Evolutionary conservation across 2,329 filamentous ascomycete genomes (phyloP).

Genomic region (Dothidotthia symphoricarpi): DNA sequence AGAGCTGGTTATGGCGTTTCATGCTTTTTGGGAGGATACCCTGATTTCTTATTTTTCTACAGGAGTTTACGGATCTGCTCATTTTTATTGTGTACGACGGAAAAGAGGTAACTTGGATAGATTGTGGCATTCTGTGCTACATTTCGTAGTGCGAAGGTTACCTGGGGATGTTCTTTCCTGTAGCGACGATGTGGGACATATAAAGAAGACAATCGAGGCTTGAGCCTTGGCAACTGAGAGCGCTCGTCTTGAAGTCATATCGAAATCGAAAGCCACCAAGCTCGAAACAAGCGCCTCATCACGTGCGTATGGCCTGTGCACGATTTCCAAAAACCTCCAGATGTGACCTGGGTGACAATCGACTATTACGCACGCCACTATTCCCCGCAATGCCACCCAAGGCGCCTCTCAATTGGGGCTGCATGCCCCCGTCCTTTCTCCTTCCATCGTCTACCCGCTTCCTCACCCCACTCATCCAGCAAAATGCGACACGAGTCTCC

Average conservation of each 20-base stretch:
- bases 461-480: slow-evolving; percentile 19
- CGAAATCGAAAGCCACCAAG: background rate
- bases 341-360: slow-evolving; percentile 2
- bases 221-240: no score
- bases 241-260: no score
- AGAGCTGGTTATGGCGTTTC: slow-evolving; percentile 2
- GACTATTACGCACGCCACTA: slow-evolving; percentile 1
- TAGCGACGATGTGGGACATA: no score
- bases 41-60: slow-evolving; percentile 12
- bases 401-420: slow-evolving; percentile 36
- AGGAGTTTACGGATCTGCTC: background rate
- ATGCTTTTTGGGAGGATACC: slow-evolving; percentile 26
- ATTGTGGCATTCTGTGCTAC: background rate
- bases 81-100: background rate
- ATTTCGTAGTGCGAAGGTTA: no score
- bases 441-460: slow-evolving; percentile 29
- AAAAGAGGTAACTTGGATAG: slow-evolving; percentile 4
- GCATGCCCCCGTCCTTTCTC: slow-evolving; percentile 28
- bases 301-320: slow-evolving; percentile 4
- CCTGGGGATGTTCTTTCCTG: no score
- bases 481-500: slow-evolving; percentile 10
- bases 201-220: no score
- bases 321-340: slow-evolving; percentile 19
- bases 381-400: slow-evolving; percentile 34
- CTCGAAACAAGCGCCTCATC: no score